Conservation (phyloP, 495 filamentous ascomycete genomes). For the Neurospora sp. region DNA sequence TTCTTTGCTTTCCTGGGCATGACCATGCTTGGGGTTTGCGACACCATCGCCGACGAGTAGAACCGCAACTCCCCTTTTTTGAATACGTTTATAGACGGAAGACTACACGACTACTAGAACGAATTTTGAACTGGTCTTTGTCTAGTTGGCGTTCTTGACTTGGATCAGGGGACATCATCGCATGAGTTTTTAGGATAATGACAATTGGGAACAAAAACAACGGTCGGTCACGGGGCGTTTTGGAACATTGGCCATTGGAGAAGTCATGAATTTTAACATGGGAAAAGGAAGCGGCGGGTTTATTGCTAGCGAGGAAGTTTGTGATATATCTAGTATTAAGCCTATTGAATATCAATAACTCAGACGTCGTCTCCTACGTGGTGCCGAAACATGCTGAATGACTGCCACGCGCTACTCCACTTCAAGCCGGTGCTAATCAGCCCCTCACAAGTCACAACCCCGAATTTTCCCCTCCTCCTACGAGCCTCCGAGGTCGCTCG, state of each 20-base stretch:
- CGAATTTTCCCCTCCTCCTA: not conserved
- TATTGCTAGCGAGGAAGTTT: not conserved
- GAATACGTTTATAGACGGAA: not conserved
- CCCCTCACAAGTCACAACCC: not conserved
- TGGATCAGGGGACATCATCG: not conserved
- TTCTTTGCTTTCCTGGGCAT: conserved; percentile 83
- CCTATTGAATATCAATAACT: not conserved
- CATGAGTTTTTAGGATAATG: not conserved
- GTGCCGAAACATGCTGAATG: not conserved
- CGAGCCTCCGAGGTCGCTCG: not conserved
- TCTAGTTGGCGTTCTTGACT: not conserved
- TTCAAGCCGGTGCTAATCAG: not conserved
- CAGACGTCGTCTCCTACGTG: not conserved
- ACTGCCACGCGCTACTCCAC: not conserved
- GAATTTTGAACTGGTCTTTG: not conserved
- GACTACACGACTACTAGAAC: not conserved
- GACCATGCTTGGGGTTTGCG: conserved; percentile 77
- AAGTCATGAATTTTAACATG: not conserved
- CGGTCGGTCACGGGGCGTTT: not conserved
- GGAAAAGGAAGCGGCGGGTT: not conserved
- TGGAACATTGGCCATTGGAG: not conserved
- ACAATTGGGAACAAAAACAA: not conserved
- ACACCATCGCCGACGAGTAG: conserved; percentile 44
- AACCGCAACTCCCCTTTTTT: not conserved
- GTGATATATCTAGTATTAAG: not conserved